Base-by-base conservation (phyloP, 352 stramenopile species). In the Phytophthora colocasiae region DNA sequence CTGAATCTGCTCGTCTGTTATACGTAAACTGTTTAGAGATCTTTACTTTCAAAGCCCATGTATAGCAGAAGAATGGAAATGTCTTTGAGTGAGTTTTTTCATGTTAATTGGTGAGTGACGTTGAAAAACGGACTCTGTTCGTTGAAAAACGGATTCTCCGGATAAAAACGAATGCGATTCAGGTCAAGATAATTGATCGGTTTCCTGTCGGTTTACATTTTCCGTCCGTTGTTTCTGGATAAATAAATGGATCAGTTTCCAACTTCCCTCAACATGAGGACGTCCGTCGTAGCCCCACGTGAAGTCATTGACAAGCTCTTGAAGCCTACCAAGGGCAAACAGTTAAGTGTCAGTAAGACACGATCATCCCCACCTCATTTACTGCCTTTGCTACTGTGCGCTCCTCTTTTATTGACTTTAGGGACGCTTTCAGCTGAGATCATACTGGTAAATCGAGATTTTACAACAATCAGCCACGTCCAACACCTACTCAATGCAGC, bases 381-480 rank as follows among this genome's bases (percentile, higher is more conserved):
- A 43, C 15, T 70, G 15, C 60, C 49, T 1, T 41, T 74, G 6
- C 48, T 75, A 41, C 32, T 75, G 4, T 63, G 44, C 26, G 46
- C 51, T 3, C 62, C 57, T 1, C 19, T 72, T 32, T 27, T 38
- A 0, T 34, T 72, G 49, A 56, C 57, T 15, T 4, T 75, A 0
- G 72, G 67, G 57, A 27, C 39, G 3, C 56, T 72, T 61, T 55
- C n/a, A 26, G 38, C n/a, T 12, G 63, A 72, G 41, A 14, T 72
- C 17, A 46, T 61, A 0, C 39, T 59, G 31, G 12, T 72, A 17
- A 59, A 34, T 19, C 31, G 44, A 47, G 17, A 58, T 14, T 22
- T 53, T 34, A 63, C 55, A 0, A 48, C 61, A 15, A 3, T 57
- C 1, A 53, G 32, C 57, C 24, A 12, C 15, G 32, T 58, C 31